Evolutionary conservation across 495 filamentous ascomycete genomes (phyloP), one percentile per base, ranked within the genome.

Genomic region (Cudoniella acicularis): DNA sequence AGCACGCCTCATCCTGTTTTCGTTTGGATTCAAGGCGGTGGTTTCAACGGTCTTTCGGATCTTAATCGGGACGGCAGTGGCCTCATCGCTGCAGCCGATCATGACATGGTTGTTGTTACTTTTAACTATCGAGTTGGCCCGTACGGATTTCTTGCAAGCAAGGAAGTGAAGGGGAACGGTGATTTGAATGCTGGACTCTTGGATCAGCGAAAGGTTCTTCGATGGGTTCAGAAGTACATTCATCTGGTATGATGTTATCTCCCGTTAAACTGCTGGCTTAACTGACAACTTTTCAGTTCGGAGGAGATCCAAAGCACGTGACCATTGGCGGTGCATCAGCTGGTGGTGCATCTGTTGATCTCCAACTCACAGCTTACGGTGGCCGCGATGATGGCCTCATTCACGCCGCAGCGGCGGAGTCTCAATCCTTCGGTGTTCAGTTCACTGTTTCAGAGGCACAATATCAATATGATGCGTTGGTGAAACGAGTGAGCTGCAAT

Each of bases 91-190:
- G 82, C 80, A 10, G 83, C 83, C 0, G 77, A 74, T 6, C 70
- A 75, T 51, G 76, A 79, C 41, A 84, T 92, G 45, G 74, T 92
- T 3, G 76, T 91, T 24, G 83, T 93, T 13, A 87, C 81, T 57
- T 86, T 92, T 73, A 92, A 91, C 69, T 82, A 81, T 62, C 83
- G 89, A 4, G 87, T 92, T 13, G 88, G 89, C 0, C 76, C 87
- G 0, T 88, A 82, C 69, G 89, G 89, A 0, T 91, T 91, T 59
- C 74, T 92, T 0, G 86, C 88, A 0, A 80, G 84, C 50, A 67
- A 81, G 17, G 76, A 86, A 57, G 72, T 91, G 8, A 67, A 75
- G 27, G 64, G 67, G 27, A 66, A 75, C 47, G 77, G 77, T 2
- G 81, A 81, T 61, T 64, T 89, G 21, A 92, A 93, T 64, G 86